Conservation (phyloP, 345 rosid species). For the Populus euphratica region DNA sequence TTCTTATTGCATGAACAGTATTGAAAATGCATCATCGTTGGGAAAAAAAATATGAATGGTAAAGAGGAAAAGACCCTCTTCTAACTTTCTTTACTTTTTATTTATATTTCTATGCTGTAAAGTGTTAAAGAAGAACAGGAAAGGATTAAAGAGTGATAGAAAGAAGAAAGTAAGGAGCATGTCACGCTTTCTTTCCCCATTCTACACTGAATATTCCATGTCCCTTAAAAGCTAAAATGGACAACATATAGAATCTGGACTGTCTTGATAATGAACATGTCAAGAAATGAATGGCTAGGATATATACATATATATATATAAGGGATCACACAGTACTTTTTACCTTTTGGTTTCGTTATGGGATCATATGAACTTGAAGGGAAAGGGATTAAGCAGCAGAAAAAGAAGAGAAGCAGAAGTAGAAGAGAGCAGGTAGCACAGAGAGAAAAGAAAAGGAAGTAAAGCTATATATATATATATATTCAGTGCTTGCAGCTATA, state of each 20-base stretch:
- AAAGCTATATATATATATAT: background rate
- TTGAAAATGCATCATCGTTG: background rate
- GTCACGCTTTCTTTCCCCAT: background rate
- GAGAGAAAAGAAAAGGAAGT: slow-evolving; percentile 7
- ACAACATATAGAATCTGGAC: background rate
- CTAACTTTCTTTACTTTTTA: background rate
- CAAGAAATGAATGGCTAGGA: background rate
- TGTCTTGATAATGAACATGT: background rate
- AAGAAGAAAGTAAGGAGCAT: background rate
- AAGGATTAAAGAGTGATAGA: background rate
- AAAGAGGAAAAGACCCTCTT: background rate
- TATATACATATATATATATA: background rate
- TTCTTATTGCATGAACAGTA: background rate
- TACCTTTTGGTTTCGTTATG: background rate
- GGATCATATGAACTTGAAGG: background rate
- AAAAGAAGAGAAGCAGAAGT: slow-evolving; percentile 5
- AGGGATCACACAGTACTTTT: background rate
- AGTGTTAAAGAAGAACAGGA: background rate
- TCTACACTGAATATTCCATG: background rate
- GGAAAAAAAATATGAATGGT: background rate
- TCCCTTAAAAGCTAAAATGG: background rate
- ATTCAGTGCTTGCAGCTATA: background rate
- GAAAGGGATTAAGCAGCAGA: background rate
- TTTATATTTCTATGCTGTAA: background rate
- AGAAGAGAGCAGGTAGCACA: background rate